These are phyloP conservation scores for Eucalyptus brandiana DNA, from an alignment of 345 rosid species.

Conservation along the genomic window DNA sequence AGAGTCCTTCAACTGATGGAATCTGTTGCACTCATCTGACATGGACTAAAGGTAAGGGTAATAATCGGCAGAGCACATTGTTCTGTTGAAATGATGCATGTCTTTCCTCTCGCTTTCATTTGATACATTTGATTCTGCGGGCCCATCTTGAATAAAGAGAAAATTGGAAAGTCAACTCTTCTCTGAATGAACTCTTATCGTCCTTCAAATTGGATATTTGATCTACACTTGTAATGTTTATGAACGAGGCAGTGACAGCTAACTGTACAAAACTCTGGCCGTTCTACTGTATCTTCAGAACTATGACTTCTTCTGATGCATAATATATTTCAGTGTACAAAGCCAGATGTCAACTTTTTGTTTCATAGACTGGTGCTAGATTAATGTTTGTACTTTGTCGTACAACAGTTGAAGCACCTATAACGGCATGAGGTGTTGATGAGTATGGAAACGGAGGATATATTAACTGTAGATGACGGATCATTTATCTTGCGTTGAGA, in stretches of 20 bases:
- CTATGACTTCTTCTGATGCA: background rate
- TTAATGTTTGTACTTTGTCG: background rate
- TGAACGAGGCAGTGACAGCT: background rate
- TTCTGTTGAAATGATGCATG: background rate
- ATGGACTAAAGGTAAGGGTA: fast-evolving
- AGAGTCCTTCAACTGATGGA: fast-evolving
- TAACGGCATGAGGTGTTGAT: background rate
- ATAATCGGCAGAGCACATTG: background rate
- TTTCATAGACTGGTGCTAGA: background rate
- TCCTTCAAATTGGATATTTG: background rate
- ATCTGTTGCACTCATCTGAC: fast-evolving
- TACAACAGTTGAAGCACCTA: background rate
- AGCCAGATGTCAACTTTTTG: background rate
- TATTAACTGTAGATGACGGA: background rate
- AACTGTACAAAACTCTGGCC: background rate
- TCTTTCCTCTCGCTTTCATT: background rate
- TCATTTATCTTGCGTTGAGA: background rate
- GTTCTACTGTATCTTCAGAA: background rate
- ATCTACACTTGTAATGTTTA: background rate
- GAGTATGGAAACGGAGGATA: background rate
- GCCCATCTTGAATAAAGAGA: fast-evolving
- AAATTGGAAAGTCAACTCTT: background rate
- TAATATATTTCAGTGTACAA: background rate
- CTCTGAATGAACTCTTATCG: background rate
- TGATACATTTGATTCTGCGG: background rate